Conservation (phyloP, 352 stramenopile species). For the Heterotrichella gracilis region DNA sequence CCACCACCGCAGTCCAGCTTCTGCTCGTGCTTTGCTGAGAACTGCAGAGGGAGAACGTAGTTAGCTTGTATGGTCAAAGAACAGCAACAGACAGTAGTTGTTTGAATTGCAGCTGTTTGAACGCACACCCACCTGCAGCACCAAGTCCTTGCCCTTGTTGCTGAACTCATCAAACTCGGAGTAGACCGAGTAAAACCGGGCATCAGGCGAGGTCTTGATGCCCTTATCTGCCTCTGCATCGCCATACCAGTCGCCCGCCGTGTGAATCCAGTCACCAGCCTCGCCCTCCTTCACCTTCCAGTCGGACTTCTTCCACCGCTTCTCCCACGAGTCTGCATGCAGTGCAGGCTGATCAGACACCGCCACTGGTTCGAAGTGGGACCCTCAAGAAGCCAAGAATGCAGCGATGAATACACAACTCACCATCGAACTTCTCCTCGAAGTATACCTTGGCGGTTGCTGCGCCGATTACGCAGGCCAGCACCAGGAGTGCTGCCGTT, state of each 20-base stretch:
- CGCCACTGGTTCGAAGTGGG: neutral
- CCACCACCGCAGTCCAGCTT: slow-evolving; percentile 86
- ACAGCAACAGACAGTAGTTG: neutral
- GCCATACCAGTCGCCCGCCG: neutral
- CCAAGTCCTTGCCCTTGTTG: slow-evolving; percentile 30
- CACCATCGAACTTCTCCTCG: slow-evolving; percentile 60
- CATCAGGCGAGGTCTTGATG: slow-evolving; percentile 65
- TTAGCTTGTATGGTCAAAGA: neutral
- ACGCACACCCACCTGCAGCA: neutral
- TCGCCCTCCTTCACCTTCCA: slow-evolving; percentile 33
- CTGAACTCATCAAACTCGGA: slow-evolving; percentile 48
- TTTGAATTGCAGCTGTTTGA: neutral
- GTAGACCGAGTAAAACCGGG: slow-evolving; percentile 78
- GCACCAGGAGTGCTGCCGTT: neutral
- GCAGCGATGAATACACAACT: slow-evolving; percentile 32
- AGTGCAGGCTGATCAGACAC: neutral
- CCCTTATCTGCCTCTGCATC: slow-evolving; percentile 44
- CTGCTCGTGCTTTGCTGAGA: slow-evolving; percentile 90
- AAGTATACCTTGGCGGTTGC: slow-evolving; percentile 44
- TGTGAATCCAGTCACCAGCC: neutral
- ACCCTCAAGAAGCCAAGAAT: neutral
- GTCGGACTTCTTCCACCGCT: slow-evolving; percentile 46
- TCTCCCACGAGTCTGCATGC: slow-evolving; percentile 21
- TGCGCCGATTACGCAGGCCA: slow-evolving; percentile 17
- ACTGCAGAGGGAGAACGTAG: slow-evolving; percentile 64